These are phyloP conservation scores for Fomitopsis palustris DNA, from an alignment of 1,284 basidiomycete species.

Conservation along the genomic window DNA sequence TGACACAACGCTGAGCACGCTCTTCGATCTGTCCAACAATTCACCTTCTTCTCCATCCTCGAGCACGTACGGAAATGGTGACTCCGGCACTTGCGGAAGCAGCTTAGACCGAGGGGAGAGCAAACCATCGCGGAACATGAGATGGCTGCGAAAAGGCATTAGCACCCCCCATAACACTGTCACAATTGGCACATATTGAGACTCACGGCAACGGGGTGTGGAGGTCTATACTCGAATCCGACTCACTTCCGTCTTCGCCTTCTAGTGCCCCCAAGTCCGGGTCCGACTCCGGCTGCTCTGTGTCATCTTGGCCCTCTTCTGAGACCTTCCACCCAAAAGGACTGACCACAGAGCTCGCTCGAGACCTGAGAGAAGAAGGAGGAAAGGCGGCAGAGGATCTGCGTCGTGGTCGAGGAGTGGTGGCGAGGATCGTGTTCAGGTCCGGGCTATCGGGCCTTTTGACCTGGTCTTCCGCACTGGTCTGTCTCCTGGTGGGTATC, in stretches of 20 bases:
- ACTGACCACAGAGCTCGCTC: conserved; percentile 13
- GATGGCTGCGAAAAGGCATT: conserved; percentile 40
- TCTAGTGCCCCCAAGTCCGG: conserved; percentile 27
- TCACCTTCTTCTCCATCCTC: conserved; percentile 9
- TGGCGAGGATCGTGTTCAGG: conserved; percentile 42
- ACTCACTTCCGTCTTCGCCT: conserved; percentile 39
- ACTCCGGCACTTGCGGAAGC: conserved; percentile 30
- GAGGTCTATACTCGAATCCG: conserved; percentile 72
- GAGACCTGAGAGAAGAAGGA: conserved; percentile 7
- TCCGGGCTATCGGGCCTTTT: conserved; percentile 40
- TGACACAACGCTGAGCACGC: conserved; percentile 26
- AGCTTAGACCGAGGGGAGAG: conserved; percentile 74
- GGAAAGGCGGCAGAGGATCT: conserved; percentile 22
- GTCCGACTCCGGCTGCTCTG: conserved; percentile 15
- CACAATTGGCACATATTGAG: not conserved
- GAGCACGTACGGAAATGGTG: conserved; percentile 12
- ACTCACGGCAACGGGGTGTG: conserved; percentile 78
- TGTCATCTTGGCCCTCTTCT: conserved; percentile 6
- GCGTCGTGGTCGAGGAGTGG: conserved; percentile 41
- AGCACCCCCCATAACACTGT: not conserved
- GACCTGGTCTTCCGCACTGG: conserved; percentile 3
- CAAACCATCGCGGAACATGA: conserved; percentile 73
- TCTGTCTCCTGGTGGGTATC: conserved; percentile 7
- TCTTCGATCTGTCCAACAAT: conserved; percentile 16
- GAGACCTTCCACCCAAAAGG: conserved; percentile 18